phyloP scores from a whole-genome alignment of 768 basidiomycete species.

The Amanita rimosa region DNA sequence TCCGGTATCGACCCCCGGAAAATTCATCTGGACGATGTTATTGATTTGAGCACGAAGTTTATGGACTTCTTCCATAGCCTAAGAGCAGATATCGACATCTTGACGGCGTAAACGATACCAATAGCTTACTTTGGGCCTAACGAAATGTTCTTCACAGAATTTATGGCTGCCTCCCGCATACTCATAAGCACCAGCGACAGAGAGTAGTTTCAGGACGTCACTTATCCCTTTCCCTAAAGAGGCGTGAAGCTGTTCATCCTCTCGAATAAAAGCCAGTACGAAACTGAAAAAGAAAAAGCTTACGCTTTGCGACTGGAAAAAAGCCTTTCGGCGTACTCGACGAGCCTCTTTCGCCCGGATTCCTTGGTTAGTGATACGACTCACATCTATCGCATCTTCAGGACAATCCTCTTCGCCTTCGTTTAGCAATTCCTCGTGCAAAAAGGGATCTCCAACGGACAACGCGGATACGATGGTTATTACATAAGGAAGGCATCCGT shows the following conservation, averaged over 20 bases:
- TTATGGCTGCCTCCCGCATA: constrained; percentile 69
- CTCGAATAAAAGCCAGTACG: constrained; percentile 2
- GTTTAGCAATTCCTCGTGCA: constrained; percentile 56
- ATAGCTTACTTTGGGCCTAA: constrained; percentile 65
- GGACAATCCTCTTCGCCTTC: constrained; percentile 27
- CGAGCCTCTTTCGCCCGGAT: constrained; percentile 44
- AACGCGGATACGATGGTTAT: constrained; percentile 85
- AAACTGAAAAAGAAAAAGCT: not conserved
- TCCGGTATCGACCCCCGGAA: constrained; percentile 48
- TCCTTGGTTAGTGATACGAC: constrained; percentile 35
- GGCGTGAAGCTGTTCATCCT: constrained; percentile 47
- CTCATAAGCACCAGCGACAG: constrained; percentile 95
- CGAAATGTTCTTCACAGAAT: constrained; percentile 87
- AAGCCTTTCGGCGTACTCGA: constrained; percentile 58
- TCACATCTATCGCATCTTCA: constrained; percentile 23
- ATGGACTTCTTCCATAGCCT: constrained; percentile 98
- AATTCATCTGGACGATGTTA: constrained; percentile 72
- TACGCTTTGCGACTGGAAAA: constrained; percentile 77
- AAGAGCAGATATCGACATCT: not conserved
- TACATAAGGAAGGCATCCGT: constrained; percentile 74
- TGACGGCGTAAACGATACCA: not conserved
- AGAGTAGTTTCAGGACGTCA: constrained; percentile 80
- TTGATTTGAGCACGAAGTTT: constrained; percentile 87
- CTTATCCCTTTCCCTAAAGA: constrained; percentile 72
- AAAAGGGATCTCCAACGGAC: constrained; percentile 92